Evolutionary conservation across 2,329 filamentous ascomycete species (phyloP), one percentile per base, ranked within the genome.

Genomic region (Fusarium redolens): DNA sequence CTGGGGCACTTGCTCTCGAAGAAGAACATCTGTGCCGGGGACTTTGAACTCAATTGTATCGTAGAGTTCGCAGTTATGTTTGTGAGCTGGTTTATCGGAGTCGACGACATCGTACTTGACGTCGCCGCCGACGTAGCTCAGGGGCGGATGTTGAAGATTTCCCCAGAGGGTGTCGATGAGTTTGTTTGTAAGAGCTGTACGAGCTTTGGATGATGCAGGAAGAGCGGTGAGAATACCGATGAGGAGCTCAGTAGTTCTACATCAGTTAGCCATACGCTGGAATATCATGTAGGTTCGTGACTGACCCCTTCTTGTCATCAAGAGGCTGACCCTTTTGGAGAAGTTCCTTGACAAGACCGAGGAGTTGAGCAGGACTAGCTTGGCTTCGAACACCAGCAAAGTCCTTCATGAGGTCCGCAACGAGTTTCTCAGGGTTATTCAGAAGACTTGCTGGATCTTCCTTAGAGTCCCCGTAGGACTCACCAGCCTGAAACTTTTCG

Each of bases 271-370:
- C 4, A 2, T 18, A 14, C 11, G 59, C 44, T 3, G 17, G 8
- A 6, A 18, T 10, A 1, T n/a, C 13, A 15, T 22, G 3, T 17
- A 28, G 20, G 8, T 6, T 17, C 38, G 35, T 14, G 31, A 37
- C 77, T 77, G 73, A 83, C 81, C 80, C 79, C 52, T 83, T 85
- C 77, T 88, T 91, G 76, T 93, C 91, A 74, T 93, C 84, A 20
- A 89, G 80, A 12, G 85, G 85, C 45, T 88, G 82, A 5, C 88
- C 87, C n/a, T 85, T 84, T 4, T 76, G 61, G 8, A 62, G 69
- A 18, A 82, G 58, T 38, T 77, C 75, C 22, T 81, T 79, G 47
- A 83, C 73, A 33, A 84, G 78, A 8, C 61, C 75, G 9, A 74
- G 71, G 17, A 83, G 62, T 54, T 84, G 74, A 8, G 72, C 44